A percentile compares a stretch with the other conserved stretches of the same genome.
Conservation (phyloP, 2,329 filamentous ascomycete species). For the Fusarium continuum region DNA sequence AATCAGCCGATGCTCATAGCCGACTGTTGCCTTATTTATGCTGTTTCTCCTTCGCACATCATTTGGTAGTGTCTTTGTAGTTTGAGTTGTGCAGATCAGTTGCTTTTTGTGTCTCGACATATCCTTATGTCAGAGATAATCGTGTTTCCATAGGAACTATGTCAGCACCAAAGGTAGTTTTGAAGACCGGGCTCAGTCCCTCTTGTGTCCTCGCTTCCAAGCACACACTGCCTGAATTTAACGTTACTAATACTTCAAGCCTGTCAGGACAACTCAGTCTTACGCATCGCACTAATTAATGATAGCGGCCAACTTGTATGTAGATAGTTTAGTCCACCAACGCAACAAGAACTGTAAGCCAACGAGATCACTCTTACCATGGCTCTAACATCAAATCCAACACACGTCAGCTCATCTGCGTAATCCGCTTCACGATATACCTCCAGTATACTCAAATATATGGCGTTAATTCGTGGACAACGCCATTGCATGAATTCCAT, state of each 20-base stretch:
- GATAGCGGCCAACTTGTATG: not conserved
- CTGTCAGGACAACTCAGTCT: not conserved
- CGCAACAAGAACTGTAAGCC: not conserved
- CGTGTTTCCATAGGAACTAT: too few relatives aligned
- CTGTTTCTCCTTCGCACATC: too few relatives aligned
- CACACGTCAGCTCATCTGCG: conserved; percentile 13
- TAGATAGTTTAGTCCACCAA: not conserved
- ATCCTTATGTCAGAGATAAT: too few relatives aligned
- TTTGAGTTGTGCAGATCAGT: not conserved
- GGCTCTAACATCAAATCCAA: not conserved
- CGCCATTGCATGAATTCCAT: conserved; percentile 19
- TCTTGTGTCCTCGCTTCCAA: too few relatives aligned
- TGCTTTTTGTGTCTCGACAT: too few relatives aligned
- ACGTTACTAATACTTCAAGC: not conserved
- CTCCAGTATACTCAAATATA: not conserved
- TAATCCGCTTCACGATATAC: not conserved
- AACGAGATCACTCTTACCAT: not conserved
- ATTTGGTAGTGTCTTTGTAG: too few relatives aligned
- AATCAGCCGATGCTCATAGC: conserved; percentile 1
- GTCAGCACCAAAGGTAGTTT: too few relatives aligned
- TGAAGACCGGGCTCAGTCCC: too few relatives aligned
- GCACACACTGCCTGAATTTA: too few relatives aligned
- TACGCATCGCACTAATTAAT: not conserved
- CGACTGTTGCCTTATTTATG: conserved; percentile 1
- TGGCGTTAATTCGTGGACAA: conserved; percentile 14